These are phyloP conservation scores for Umbelopsis vinacea DNA, from an alignment of 192 early-diverging fungal species.

Conservation along the genomic window DNA sequence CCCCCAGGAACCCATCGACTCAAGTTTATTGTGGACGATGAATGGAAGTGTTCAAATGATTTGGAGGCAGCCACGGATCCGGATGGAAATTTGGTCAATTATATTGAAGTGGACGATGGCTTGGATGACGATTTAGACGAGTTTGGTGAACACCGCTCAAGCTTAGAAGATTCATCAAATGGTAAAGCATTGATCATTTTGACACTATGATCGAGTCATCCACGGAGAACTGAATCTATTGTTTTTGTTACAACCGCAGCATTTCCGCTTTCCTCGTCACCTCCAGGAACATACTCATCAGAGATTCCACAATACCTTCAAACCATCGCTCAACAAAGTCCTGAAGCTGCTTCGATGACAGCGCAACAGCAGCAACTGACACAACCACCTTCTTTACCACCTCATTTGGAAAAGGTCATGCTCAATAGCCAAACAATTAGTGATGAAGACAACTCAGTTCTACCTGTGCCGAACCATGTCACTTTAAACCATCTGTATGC, in stretches of 20 bases:
- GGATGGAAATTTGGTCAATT: conserved; percentile 96
- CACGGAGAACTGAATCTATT: background rate
- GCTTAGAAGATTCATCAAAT: conserved; percentile 31
- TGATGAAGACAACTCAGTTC: conserved; percentile 76
- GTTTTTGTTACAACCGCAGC: background rate
- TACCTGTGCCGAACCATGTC: conserved; percentile 93
- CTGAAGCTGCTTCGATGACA: conserved; percentile 3
- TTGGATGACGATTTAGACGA: conserved; percentile 26
- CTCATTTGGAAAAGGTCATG: conserved; percentile 92
- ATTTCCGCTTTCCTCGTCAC: conserved; percentile 19
- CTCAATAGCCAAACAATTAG: conserved; percentile 74
- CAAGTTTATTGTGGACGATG: conserved; percentile 98
- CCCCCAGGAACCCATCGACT: conserved; percentile 94
- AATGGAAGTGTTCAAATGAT: conserved; percentile 95
- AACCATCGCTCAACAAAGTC: conserved; percentile 23
- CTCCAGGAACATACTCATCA: conserved; percentile 43
- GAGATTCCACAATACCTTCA: conserved; percentile 40
- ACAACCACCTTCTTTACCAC: conserved; percentile 87
- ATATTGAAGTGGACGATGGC: conserved; percentile 81
- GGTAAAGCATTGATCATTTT: background rate
- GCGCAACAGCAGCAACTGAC: conserved; percentile 28
- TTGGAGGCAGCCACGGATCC: conserved; percentile 89
- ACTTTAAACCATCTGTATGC: conserved; percentile 96
- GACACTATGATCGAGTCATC: background rate
- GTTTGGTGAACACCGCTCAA: conserved; percentile 40